Evolutionary conservation across 139 green algal genomes (phyloP), one percentile per base, ranked within the genome.

Genomic region (Trebouxia sp.): DNA sequence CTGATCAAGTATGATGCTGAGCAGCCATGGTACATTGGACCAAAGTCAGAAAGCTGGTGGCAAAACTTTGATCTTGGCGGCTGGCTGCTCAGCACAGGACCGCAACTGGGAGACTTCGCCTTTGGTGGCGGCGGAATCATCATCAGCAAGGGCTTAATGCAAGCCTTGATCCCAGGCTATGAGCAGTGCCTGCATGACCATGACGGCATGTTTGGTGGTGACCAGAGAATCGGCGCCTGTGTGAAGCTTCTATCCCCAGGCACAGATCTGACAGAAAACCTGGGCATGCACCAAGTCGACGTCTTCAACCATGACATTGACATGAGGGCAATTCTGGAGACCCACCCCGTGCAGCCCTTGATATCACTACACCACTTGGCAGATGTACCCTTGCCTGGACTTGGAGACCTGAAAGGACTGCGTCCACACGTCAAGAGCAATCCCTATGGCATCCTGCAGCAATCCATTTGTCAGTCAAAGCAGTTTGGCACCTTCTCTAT

Each of bases 81-180:
- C 10, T 72, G 62, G 62, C 62, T 43, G n/a, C 62, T 72, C 62
- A 72, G 62, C 62, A 72, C 37, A 42, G 62, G 62, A 12, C 32
- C 9, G 3, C 62, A 72, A 43, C 1, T 72, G 37, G 62, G 62
- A 9, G 32, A 72, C 9, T 72, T 28, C 43, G 62, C 62, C 20
- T 72, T 45, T 45, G 62, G 62, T 35, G 62, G 62, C 5, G 62
- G 32, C 26, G 62, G 62, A 17, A 72, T 72, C 35, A 45, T 72
- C 32, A 72, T 72, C 62, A 72, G 62, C 32, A 35, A 43, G 32
- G 62, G 62, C 62, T n/a, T 72, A 6, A 72, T 72, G 62, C 62
- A 72, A 35, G 37, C 11, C 14, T 8, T 72, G 35, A 72, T 72
- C 11, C 62, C 62, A 35, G 20, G n/a, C 10, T 72, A 42, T 45